Percentiles rank a stretch among this genome's conserved stretches.
phyloP scores from a whole-genome alignment of 2,329 filamentous ascomycete species.

The Emericellopsis cladophorae region DNA sequence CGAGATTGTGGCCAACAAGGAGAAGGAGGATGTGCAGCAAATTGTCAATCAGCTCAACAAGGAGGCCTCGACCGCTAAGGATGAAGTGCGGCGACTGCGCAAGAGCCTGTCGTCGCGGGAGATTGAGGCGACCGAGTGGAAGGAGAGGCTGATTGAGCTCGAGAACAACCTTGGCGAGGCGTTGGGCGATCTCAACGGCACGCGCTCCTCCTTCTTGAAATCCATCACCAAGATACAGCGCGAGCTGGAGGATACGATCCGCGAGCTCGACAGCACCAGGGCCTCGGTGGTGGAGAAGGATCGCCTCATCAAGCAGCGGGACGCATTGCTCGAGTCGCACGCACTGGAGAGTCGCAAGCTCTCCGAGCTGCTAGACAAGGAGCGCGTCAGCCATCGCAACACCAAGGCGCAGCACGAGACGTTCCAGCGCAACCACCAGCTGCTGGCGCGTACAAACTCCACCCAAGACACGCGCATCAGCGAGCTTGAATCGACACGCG shows the following conservation, averaged over 20 bases:
- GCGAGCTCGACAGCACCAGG: conserved; percentile 70
- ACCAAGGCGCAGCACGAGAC: conserved; percentile 83
- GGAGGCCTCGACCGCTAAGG: conserved; percentile 69
- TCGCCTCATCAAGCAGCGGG: conserved; percentile 76
- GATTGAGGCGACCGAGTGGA: conserved; percentile 82
- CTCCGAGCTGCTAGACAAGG: conserved; percentile 80
- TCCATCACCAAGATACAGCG: conserved; percentile 79
- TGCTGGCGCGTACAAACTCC: conserved; percentile 73
- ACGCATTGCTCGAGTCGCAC: conserved; percentile 76
- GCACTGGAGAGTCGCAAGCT: conserved; percentile 77
- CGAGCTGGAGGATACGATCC: conserved; percentile 72
- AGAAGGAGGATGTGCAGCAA: conserved; percentile 92
- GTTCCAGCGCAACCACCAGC: conserved; percentile 75
- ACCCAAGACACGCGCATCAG: conserved; percentile 74
- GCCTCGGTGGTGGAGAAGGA: conserved; percentile 81
- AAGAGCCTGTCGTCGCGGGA: conserved; percentile 76
- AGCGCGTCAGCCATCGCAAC: conserved; percentile 70
- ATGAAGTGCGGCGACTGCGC: conserved; percentile 70
- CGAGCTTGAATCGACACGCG: conserved; percentile 73
- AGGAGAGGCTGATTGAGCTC: conserved; percentile 78
- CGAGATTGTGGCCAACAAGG: conserved; percentile 73
- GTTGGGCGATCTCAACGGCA: conserved; percentile 78
- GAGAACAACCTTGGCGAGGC: conserved; percentile 81
- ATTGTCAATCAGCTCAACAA: conserved; percentile 86
- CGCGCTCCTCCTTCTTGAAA: conserved; percentile 73